Conservation (phyloP, 495 filamentous ascomycete species). For the Trichoderma erinaceum region DNA sequence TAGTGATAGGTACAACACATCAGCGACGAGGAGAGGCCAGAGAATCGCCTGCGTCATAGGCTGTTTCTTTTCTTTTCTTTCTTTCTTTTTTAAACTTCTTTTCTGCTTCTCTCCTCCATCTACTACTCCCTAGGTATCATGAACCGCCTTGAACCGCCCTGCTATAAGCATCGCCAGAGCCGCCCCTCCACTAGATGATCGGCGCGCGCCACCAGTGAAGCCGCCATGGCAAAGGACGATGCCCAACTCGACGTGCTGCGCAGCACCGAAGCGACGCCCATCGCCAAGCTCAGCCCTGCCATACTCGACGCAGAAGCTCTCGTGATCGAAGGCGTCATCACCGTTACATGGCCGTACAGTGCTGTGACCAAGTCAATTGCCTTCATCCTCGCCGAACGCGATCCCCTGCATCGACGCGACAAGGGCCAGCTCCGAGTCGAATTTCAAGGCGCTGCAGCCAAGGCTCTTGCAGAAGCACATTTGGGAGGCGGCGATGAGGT, state of each 20-base stretch:
- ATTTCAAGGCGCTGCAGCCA: slow-evolving; percentile 67
- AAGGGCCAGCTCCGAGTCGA: slow-evolving; percentile 79
- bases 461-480: slow-evolving; percentile 55
- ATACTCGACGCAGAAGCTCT: slow-evolving; percentile 29
- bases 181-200: neutral
- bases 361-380: slow-evolving; percentile 63
- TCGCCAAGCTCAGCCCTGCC: slow-evolving; percentile 64
- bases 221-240: slow-evolving; percentile 21
- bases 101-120: neutral
- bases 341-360: slow-evolving; percentile 88
- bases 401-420: slow-evolving; percentile 71
- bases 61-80: neutral
- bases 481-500: slow-evolving; percentile 75
- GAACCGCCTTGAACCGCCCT: neutral
- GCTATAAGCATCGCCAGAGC: neutral
- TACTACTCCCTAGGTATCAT: neutral
- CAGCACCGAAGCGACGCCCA: slow-evolving; percentile 34
- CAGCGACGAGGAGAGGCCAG: neutral
- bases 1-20: neutral
- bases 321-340: slow-evolving; percentile 56
- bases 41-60: neutral
- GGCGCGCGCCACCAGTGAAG: neutral
- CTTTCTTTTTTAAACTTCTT: too few relatives aligned
- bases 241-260: slow-evolving; percentile 6
- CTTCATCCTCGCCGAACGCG: slow-evolving; percentile 75